Evolutionary conservation across 2,329 filamentous ascomycete genomes (phyloP), one percentile per base, ranked within the genome.

Genomic region (Fusarium sublunatum): DNA sequence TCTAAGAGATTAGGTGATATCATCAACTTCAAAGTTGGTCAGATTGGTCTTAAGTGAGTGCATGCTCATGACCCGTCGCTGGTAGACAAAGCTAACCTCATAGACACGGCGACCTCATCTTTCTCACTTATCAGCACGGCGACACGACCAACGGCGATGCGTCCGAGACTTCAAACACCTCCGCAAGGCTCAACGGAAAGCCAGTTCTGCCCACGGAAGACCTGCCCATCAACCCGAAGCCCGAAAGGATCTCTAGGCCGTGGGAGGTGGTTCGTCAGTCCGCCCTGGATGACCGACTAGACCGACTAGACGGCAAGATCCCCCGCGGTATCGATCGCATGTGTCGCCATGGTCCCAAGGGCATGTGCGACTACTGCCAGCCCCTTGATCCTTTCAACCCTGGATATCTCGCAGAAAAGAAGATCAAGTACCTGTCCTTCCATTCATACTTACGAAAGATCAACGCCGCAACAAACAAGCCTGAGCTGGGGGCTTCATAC

Each of bases 361-460:
- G 95, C 75, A 99, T 99, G 95, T 99, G 95, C 77, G 95, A 99
- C 78, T 96, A 97, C 78, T 99, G 95, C 80, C 96, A 96, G 87
- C 96, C 96, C 0, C 80, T 98, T 46, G 95, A 99, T 73, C 95
- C 95, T 1, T 99, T 96, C 77, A 89, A 96, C 72, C 77, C 90
- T n/a, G 88, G 88, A 53, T 97, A 97, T 71, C 84, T 99, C 15
- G 86, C 87, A 28, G 94, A 99, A 70, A 96, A 94, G 83, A 97
- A 97, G 83, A 97, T 99, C 84, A 99, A 99, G 77, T 96, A 99
- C 77, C 83, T 95, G 26, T 98, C 95, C 0, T 97, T 98, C 79
- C 95, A 99, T 77, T 91, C 93, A 5, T 89, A 98, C 75, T 83
- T 99, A 41, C 88, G 93, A 66, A 99, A 99, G 76, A 89, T 97